Percentiles rank a stretch among this genome's conserved stretches.
Conservation (phyloP, 306 rosid genomes). For the Lithocarpus polystachyus region DNA sequence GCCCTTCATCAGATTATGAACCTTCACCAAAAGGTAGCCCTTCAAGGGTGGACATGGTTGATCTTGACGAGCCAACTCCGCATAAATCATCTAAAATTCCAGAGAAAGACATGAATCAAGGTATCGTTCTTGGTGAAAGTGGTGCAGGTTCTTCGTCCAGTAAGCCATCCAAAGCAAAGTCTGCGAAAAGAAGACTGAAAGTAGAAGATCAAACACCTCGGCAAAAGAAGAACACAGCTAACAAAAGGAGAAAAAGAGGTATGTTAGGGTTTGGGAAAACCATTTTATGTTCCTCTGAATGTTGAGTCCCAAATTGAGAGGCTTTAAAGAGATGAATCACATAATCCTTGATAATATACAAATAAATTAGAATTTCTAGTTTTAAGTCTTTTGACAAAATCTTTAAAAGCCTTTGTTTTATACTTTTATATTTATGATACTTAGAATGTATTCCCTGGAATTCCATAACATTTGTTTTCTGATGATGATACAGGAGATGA, state of each 20-base stretch:
- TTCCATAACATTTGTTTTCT: constrained; percentile 1
- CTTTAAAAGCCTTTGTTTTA: not conserved
- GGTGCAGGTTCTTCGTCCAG: constrained; percentile 23
- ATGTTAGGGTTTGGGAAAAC: constrained; percentile 9
- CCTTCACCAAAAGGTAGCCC: constrained; percentile 32
- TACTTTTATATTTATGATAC: not conserved
- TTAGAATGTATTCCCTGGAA: constrained; percentile 5
- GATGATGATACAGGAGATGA: constrained; percentile 39
- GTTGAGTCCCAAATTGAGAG: not conserved
- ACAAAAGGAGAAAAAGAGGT: constrained; percentile 44
- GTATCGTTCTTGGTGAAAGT: constrained; percentile 20
- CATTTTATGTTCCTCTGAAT: constrained; percentile 5
- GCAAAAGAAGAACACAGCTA: constrained; percentile 37
- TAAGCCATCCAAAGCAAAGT: constrained; percentile 27
- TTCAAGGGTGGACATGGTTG: constrained; percentile 29
- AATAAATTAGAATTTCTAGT: not conserved
- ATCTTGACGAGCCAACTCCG: constrained; percentile 36
- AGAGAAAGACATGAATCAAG: constrained; percentile 22
- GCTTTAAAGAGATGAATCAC: constrained; percentile 2
- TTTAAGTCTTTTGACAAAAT: not conserved
- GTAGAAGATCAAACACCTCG: constrained; percentile 23
- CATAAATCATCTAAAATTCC: constrained; percentile 24
- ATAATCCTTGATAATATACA: not conserved
- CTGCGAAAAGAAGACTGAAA: constrained; percentile 22
- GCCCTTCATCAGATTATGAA: constrained; percentile 56